Evolutionary conservation across 768 basidiomycete genomes (phyloP).

Genomic region (Russula brevipes): DNA sequence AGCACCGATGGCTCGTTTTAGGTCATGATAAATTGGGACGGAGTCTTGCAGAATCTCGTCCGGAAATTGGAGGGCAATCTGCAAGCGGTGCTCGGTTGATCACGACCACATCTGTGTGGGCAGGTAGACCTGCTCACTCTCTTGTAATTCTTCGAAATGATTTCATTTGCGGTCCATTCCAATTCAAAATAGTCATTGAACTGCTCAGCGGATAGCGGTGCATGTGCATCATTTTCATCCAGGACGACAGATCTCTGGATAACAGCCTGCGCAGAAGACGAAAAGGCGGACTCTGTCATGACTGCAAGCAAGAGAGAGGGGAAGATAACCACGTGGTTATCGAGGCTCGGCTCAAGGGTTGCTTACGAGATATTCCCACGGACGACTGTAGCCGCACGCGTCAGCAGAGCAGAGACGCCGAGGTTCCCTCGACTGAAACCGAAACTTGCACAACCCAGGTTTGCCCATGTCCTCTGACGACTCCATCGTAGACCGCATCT

Average conservation of each 20-base stretch:
- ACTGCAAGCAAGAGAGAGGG: too few relatives aligned
- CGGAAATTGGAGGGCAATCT: slow-evolving; percentile 93
- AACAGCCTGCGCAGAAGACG: slow-evolving; percentile 56
- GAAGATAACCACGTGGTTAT: slow-evolving; percentile 1
- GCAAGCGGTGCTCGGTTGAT: slow-evolving; percentile 1
- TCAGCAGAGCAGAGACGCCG: too few relatives aligned
- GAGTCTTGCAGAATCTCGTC: slow-evolving; percentile 87
- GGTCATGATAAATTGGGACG: slow-evolving; percentile 69
- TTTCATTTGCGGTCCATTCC: slow-evolving; percentile 54
- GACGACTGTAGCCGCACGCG: not conserved
- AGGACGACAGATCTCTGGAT: slow-evolving; percentile 54
- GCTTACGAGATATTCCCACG: slow-evolving; percentile 17
- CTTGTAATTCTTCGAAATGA: slow-evolving; percentile 59
- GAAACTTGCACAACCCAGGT: not conserved
- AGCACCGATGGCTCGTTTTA: slow-evolving; percentile 49
- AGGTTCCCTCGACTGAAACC: not conserved
- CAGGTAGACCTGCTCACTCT: slow-evolving; percentile 43
- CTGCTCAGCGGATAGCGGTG: slow-evolving; percentile 32
- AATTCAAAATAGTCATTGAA: slow-evolving; percentile 74
- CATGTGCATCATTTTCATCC: slow-evolving; percentile 36
- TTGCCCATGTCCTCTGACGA: slow-evolving; percentile 32
- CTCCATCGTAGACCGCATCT: slow-evolving; percentile 55
- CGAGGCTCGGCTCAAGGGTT: too few relatives aligned
- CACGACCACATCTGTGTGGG: not conserved
- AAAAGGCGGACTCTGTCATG: slow-evolving; percentile 37